A percentile compares a stretch with the other conserved stretches of the same genome.
phyloP scores from a whole-genome alignment of 306 rosid species.

The Psophocarpus tetragonolobus region DNA sequence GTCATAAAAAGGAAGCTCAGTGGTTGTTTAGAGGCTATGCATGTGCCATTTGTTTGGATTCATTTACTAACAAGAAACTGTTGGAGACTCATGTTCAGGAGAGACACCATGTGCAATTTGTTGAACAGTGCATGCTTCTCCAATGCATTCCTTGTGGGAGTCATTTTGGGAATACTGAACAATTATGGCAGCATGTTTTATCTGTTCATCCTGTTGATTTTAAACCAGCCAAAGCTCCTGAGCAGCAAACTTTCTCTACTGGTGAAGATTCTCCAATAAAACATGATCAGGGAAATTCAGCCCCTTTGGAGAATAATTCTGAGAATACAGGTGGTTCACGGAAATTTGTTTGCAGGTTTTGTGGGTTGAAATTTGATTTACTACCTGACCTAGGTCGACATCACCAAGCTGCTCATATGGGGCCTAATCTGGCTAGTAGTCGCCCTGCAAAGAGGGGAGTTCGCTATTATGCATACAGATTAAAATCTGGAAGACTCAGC shows the following conservation, averaged over 20 bases:
- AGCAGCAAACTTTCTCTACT: slow-evolving; percentile 50
- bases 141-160: slow-evolving; percentile 97
- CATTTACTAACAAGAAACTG: slow-evolving; percentile 85
- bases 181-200: slow-evolving; percentile 90
- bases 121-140: slow-evolving; percentile 96
- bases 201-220: slow-evolving; percentile 70
- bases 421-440: slow-evolving; percentile 65
- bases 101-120: slow-evolving; percentile 91
- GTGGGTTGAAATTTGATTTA: slow-evolving; percentile 95
- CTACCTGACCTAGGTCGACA: slow-evolving; percentile 98
- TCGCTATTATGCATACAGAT: slow-evolving; percentile 76
- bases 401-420: slow-evolving; percentile 99
- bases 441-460: slow-evolving; percentile 81
- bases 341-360: slow-evolving; percentile 84
- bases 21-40: slow-evolving; percentile 97
- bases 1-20: slow-evolving; percentile 97
- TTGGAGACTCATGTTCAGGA: slow-evolving; percentile 97
- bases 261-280: slow-evolving; percentile 59
- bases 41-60: slow-evolving; percentile 95
- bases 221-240: slow-evolving; percentile 60
- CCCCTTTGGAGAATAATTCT: slow-evolving; percentile 55
- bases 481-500: slow-evolving; percentile 94
- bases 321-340: slow-evolving; percentile 62
- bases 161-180: slow-evolving; percentile 83
- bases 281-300: slow-evolving; percentile 53